A percentile compares a stretch with the other conserved stretches of the same genome.
phyloP scores from a whole-genome alignment of 1,284 basidiomycete species.

The Cutaneotrichosporon sp. region DNA sequence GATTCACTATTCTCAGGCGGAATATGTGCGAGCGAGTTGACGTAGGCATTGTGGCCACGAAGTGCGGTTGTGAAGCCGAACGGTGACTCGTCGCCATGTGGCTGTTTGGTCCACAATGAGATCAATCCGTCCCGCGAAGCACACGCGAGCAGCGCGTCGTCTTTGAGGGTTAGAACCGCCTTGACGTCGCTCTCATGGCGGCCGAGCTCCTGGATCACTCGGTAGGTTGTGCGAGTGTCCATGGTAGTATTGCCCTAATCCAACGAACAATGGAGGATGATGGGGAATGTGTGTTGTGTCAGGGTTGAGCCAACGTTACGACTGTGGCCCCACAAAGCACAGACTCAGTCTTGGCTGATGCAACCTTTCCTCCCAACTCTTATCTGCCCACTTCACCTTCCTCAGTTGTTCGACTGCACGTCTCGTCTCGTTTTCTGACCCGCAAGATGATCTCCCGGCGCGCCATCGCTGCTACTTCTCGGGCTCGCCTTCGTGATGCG shows the following conservation, averaged over 20 bases:
- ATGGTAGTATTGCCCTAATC: neutral
- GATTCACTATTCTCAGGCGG: neutral
- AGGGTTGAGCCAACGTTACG: neutral
- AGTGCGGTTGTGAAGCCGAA: neutral
- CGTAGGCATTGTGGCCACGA: conserved; percentile 1
- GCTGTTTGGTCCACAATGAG: neutral
- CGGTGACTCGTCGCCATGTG: neutral
- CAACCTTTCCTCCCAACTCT: neutral
- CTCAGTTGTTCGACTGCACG: neutral
- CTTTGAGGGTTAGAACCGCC: neutral
- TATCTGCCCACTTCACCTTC: neutral
- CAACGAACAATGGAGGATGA: neutral
- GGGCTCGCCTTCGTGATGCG: neutral
- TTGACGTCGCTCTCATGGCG: conserved; percentile 5
- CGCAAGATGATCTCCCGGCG: neutral
- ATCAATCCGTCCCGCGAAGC: conserved; percentile 1
- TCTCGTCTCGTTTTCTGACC: neutral
- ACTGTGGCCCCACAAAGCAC: neutral
- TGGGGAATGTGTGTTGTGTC: neutral
- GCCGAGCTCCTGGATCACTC: neutral
- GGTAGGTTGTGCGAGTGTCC: neutral
- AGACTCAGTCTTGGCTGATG: neutral
- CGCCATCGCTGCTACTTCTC: neutral
- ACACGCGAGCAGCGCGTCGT: neutral
- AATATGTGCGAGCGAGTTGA: neutral